Percentiles rank a stretch among this genome's conserved stretches.
These are phyloP conservation scores for Pythium myriotylum DNA, from an alignment of 352 stramenopile genomes.

Conservation along the genomic window DNA sequence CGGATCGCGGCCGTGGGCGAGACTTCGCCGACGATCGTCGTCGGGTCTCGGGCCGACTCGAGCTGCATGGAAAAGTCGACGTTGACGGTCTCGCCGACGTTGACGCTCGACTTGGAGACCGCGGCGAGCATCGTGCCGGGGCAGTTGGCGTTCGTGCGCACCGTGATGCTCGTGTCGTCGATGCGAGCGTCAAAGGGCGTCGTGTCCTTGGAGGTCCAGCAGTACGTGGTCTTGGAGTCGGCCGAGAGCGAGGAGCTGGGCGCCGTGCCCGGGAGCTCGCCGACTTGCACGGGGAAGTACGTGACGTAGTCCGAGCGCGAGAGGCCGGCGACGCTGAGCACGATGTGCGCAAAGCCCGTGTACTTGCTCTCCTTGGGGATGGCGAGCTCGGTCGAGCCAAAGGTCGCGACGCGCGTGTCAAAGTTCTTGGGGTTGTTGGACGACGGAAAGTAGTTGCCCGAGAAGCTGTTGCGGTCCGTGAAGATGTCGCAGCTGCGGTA, in stretches of 20 bases:
- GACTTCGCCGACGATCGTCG: slow-evolving; percentile 67
- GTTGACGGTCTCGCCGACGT: slow-evolving; percentile 51
- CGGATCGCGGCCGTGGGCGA: slow-evolving; percentile 54
- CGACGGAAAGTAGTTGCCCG: slow-evolving; percentile 61
- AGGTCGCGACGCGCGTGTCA: slow-evolving; percentile 46
- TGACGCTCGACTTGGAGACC: slow-evolving; percentile 52
- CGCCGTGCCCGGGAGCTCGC: slow-evolving; percentile 55
- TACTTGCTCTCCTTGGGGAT: slow-evolving; percentile 81
- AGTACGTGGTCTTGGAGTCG: slow-evolving; percentile 78
- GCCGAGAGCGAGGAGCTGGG: slow-evolving; percentile 41
- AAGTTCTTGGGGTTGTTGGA: slow-evolving; percentile 80
- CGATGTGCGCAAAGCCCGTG: slow-evolving; percentile 72
- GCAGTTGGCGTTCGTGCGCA: slow-evolving; percentile 72
- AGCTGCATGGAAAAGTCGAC: slow-evolving; percentile 73
- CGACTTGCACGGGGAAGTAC: slow-evolving; percentile 80
- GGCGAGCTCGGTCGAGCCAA: slow-evolving; percentile 65
- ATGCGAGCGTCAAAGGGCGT: slow-evolving; percentile 67
- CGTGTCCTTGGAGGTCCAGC: slow-evolving; percentile 57
- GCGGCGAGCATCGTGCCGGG: slow-evolving; percentile 62
- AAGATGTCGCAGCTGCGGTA: slow-evolving; percentile 78
- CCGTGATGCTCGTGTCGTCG: slow-evolving; percentile 43
- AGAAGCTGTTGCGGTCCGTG: slow-evolving; percentile 27
- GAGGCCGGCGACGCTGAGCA: slow-evolving; percentile 66
- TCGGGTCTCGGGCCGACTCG: slow-evolving; percentile 47
- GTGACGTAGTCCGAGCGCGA: slow-evolving; percentile 75